These are phyloP conservation scores for Crithidia sp. DNA, from an alignment of 208 protist species.

Conservation along the genomic window DNA sequence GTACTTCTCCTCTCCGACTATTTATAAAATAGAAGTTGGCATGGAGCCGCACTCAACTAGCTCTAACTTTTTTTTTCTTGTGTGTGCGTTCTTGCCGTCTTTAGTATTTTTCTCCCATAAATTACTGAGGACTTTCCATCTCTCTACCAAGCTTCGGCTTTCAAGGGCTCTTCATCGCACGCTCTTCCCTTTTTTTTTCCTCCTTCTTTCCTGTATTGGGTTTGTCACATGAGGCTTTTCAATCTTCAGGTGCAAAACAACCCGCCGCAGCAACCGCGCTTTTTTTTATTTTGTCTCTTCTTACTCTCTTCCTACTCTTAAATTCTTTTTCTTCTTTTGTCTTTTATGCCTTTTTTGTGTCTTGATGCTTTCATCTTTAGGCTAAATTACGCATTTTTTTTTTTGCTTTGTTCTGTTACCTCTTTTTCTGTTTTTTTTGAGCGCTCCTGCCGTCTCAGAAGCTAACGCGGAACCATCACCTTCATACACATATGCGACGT, in stretches of 20 bases:
- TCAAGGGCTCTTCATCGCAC: neutral
- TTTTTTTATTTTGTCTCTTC: neutral
- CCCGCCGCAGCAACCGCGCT: neutral
- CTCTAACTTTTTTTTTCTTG: too few species aligned
- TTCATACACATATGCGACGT: too few species aligned
- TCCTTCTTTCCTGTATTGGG: neutral
- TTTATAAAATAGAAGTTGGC: too few species aligned
- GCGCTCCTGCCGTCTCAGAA: too few species aligned
- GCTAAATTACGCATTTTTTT: neutral
- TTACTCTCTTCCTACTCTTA: neutral
- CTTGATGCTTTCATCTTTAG: too few species aligned
- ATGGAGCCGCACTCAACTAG: too few species aligned
- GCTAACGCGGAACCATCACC: too few species aligned
- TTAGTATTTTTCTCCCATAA: too few species aligned
- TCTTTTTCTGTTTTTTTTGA: constrained; percentile 1
- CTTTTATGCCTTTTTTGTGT: neutral
- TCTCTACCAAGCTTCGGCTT: too few species aligned
- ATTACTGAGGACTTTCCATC: too few species aligned
- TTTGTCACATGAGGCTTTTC: neutral
- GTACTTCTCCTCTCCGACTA: too few species aligned
- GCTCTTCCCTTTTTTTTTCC: neutral
- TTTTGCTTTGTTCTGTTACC: neutral
- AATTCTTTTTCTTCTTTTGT: neutral
- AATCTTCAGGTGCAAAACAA: neutral
- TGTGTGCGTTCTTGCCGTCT: too few species aligned